Conservation (phyloP, 1,284 basidiomycete species). For the Fomitopsis pinicola region DNA sequence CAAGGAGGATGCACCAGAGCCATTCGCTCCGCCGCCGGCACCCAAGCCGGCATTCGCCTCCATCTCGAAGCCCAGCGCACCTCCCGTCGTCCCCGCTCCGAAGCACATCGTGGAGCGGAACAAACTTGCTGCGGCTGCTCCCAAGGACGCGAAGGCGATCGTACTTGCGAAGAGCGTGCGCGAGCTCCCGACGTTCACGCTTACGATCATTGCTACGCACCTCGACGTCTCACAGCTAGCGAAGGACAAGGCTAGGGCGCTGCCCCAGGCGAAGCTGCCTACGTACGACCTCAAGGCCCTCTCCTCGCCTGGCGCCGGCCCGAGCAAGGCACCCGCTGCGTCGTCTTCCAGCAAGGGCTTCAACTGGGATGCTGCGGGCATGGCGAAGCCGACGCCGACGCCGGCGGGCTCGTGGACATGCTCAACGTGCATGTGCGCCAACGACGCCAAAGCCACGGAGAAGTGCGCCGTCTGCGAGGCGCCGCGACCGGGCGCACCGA, state of each 20-base stretch:
- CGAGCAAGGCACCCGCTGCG: conserved; percentile 24
- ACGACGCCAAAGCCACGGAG: conserved; percentile 36
- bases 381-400: conserved; percentile 12
- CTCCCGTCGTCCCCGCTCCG: neutral
- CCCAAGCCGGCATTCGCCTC: neutral
- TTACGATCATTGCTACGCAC: conserved; percentile 1
- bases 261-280: conserved; percentile 20
- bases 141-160: conserved; percentile 7
- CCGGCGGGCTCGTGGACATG: conserved; percentile 41
- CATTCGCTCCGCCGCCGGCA: neutral
- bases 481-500: conserved; percentile 9
- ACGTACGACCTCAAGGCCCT: conserved; percentile 11
- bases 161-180: conserved; percentile 17
- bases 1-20: conserved; percentile 12
- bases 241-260: conserved; percentile 17
- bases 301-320: conserved; percentile 27
- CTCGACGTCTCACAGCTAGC: conserved; percentile 1
- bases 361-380: conserved; percentile 32
- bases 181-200: conserved; percentile 20
- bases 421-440: conserved; percentile 40
- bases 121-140: neutral
- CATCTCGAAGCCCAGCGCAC: neutral
- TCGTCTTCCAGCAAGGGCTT: conserved; percentile 28
- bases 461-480: conserved; percentile 53
- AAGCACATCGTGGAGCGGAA: neutral